These are phyloP conservation scores for Nitzschia palea DNA, from an alignment of 108 stramenopile species.

Conservation along the genomic window DNA sequence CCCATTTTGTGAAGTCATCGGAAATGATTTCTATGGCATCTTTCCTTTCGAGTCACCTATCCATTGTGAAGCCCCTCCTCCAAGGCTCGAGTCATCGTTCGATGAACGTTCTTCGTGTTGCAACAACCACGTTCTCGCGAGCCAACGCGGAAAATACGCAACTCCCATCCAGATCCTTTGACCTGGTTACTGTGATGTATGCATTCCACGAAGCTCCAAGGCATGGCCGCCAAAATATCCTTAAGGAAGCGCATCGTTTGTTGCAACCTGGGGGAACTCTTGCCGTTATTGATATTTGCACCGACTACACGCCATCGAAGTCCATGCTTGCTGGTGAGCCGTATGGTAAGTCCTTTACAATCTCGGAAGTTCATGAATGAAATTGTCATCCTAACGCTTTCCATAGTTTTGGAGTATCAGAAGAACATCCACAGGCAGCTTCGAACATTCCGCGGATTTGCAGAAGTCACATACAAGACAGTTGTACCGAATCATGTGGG, in stretches of 20 bases:
- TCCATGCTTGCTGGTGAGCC: slow-evolving; percentile 85
- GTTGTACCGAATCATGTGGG: slow-evolving; percentile 47
- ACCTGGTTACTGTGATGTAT: slow-evolving; percentile 67
- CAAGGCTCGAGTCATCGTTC: neutral
- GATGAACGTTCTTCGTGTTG: neutral
- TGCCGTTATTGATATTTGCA: slow-evolving; percentile 75
- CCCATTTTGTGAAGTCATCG: slow-evolving; percentile 19
- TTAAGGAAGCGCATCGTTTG: slow-evolving; percentile 66
- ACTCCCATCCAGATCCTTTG: slow-evolving; percentile 49
- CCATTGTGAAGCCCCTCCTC: slow-evolving; percentile 8
- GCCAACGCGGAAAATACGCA: slow-evolving; percentile 67
- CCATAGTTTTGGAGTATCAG: slow-evolving; percentile 67
- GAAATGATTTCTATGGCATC: slow-evolving; percentile 83
- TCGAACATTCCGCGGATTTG: slow-evolving; percentile 25
- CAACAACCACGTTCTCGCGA: slow-evolving; percentile 3
- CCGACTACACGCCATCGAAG: slow-evolving; percentile 52
- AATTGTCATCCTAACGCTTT: neutral
- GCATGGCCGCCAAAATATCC: slow-evolving; percentile 51
- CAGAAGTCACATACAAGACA: slow-evolving; percentile 14
- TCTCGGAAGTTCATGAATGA: neutral
- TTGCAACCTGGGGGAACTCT: slow-evolving; percentile 60
- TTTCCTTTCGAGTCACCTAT: slow-evolving; percentile 34
- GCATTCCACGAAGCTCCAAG: slow-evolving; percentile 79
- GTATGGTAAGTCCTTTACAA: slow-evolving; percentile 38
- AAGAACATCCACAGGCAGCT: slow-evolving; percentile 82